Percentiles rank a stretch among this genome's conserved stretches.
These are phyloP conservation scores for Fusarium annulatum DNA, from an alignment of 2,329 filamentous ascomycete genomes.

Conservation along the genomic window DNA sequence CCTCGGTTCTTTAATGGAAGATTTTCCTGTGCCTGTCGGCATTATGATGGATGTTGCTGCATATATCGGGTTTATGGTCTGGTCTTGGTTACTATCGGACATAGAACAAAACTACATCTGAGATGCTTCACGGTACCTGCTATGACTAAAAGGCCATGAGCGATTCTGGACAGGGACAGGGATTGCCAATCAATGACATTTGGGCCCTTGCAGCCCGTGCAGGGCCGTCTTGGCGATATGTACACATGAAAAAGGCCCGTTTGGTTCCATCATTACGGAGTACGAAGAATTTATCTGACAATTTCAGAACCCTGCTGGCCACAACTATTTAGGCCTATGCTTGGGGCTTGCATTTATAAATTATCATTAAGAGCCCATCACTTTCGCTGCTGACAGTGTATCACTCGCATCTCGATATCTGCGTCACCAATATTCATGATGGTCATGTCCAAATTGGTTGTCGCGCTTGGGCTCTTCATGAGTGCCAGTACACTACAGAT, in stretches of 20 bases:
- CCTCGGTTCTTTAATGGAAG: not conserved
- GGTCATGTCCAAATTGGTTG: not conserved
- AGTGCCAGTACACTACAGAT: not conserved
- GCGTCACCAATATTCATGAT: not conserved
- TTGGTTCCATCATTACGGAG: too few relatives aligned
- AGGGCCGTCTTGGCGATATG: not conserved
- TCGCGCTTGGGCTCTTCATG: not conserved
- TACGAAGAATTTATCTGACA: not conserved
- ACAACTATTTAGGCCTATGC: not conserved
- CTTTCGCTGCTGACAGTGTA: not conserved
- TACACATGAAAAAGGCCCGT: not conserved
- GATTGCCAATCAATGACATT: not conserved
- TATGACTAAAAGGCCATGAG: too few relatives aligned
- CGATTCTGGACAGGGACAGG: not conserved
- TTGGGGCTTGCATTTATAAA: too few relatives aligned
- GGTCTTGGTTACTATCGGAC: not conserved
- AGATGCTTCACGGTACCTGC: too few relatives aligned
- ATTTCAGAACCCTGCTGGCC: not conserved
- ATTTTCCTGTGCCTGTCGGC: fast-evolving
- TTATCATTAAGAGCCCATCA: not conserved
- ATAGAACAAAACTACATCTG: not conserved
- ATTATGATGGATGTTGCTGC: not conserved
- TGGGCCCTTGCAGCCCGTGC: not conserved
- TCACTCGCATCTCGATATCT: not conserved
- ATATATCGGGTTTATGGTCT: too few relatives aligned